phyloP scores from a whole-genome alignment of 2,329 filamentous ascomycete genomes.

The Huntiella bhutanensis region DNA sequence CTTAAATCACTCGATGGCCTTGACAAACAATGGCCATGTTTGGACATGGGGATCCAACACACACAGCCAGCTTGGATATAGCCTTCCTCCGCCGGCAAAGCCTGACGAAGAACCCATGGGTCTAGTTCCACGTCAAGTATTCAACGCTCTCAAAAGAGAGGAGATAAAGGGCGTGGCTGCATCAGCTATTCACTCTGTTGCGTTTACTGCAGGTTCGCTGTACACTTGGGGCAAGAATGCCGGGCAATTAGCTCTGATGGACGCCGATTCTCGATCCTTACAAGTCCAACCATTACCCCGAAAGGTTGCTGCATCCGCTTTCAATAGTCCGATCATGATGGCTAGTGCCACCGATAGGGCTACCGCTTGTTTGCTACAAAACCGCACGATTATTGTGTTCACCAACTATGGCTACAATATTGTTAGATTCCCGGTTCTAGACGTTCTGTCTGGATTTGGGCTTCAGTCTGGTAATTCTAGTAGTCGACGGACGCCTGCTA shows the following conservation, averaged over 20 bases:
- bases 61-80: constrained; percentile 71
- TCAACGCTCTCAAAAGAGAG: constrained; percentile 80
- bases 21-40: constrained; percentile 72
- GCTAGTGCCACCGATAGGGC: constrained; percentile 82
- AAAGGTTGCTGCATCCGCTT: constrained; percentile 72
- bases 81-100: constrained; percentile 43
- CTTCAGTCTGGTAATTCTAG: neutral
- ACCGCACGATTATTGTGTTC: constrained; percentile 80
- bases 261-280: constrained; percentile 81
- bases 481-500: constrained; percentile 39
- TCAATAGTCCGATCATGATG: constrained; percentile 52
- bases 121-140: constrained; percentile 66
- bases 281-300: constrained; percentile 67
- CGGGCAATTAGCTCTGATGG: constrained; percentile 82
- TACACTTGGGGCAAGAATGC: constrained; percentile 94
- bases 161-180: constrained; percentile 64
- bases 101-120: constrained; percentile 74
- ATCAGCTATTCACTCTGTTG: constrained; percentile 79
- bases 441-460: constrained; percentile 44
- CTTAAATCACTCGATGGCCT: constrained; percentile 74
- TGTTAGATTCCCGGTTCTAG: constrained; percentile 57
- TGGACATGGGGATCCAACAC: constrained; percentile 90
- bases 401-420: constrained; percentile 93
- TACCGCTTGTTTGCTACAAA: constrained; percentile 68
- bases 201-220: constrained; percentile 60